Base-by-base conservation (phyloP, 495 filamentous ascomycete genomes). In the Xylaria flabelliformis region DNA sequence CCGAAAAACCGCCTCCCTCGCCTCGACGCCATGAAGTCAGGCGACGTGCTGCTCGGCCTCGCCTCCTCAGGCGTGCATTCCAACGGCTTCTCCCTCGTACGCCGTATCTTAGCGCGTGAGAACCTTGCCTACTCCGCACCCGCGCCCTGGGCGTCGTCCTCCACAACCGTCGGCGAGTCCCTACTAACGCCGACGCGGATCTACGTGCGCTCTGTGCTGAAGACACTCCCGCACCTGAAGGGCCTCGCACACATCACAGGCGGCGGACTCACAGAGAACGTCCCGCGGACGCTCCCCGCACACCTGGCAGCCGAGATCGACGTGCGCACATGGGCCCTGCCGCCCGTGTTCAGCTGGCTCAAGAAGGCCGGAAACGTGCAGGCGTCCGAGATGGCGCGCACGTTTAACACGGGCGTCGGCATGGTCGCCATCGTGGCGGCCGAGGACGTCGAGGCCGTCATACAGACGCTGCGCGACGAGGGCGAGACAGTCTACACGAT, bases 211-310 rank as follows among this genome's bases (percentile, higher is more conserved):
- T 81, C 91, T 17, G 80, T 94, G 46, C 86, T 98, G 21, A 87
- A 87, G 51, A 88, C 91, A 0, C 85, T 90, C 7, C 80, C 84
- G 61, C 82, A 86, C 61, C 75, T 98, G 78, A 95, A 95, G 82
- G 96, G 96, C 73, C 92, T 98, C 78, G 91, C 95, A 8, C 96
- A 99, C 79, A 97, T 99, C 83, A 99, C 96, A 3, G 96, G 96
- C 39, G 96, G 96, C 67, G 96, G 96, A 7, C 85, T 98, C 19
- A 84, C 90, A 10, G 96, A 99, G 77, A 98, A 98, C 83, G 89
- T 99, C 6, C 96, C 96, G 32, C 88, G 96, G 41, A 97, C 97
- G 92, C 87, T 99, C 4, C 96, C 96, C 1, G 69, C 81, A 1
- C 84, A 89, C 36, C 88, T 98, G 5, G 86, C 91, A 4, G 94